Evolutionary conservation across 2,329 filamentous ascomycete species (phyloP).

Genomic region (Neonectria faginata): DNA sequence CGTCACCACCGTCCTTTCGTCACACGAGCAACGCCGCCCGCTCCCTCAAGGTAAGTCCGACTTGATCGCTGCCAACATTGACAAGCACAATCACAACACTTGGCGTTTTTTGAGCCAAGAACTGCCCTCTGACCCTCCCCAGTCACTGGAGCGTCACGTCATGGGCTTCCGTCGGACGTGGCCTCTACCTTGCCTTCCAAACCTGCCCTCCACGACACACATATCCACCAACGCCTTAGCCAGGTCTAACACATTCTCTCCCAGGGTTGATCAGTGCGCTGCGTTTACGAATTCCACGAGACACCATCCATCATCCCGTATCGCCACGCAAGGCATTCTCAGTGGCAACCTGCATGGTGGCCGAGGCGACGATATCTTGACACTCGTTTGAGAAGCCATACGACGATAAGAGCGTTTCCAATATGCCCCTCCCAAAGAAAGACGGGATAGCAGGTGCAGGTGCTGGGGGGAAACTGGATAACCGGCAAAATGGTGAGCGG

Average conservation of each 20-base stretch:
- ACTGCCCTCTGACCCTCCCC: neutral
- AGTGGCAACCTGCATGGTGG: conserved; percentile 44
- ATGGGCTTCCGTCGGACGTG: conserved; percentile 37
- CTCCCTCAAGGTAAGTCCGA: conserved; percentile 36
- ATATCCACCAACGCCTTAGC: conserved; percentile 1
- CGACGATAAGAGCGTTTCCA: conserved; percentile 39
- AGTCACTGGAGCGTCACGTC: conserved; percentile 35
- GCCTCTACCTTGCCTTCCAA: conserved; percentile 33
- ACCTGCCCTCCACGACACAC: conserved; percentile 7
- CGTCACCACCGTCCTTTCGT: conserved; percentile 33
- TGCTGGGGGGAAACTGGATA: conserved; percentile 45
- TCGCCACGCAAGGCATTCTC: conserved; percentile 32
- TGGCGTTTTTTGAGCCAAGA: conserved; percentile 8
- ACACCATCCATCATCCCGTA: conserved; percentile 27
- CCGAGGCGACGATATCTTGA: conserved; percentile 36
- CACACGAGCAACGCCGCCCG: conserved; percentile 32
- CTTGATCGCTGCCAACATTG: conserved; percentile 14
- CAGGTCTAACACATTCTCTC: conserved; percentile 25
- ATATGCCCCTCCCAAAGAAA: conserved; percentile 56
- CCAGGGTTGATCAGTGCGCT: conserved; percentile 31
- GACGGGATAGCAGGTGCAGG: conserved; percentile 51
- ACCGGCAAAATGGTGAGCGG: conserved; percentile 54
- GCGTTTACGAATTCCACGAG: conserved; percentile 33
- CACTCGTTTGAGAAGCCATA: conserved; percentile 42
- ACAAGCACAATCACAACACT: conserved; percentile 18